Conservation (phyloP, 352 stramenopile genomes). For the Phytophthora sp. region DNA sequence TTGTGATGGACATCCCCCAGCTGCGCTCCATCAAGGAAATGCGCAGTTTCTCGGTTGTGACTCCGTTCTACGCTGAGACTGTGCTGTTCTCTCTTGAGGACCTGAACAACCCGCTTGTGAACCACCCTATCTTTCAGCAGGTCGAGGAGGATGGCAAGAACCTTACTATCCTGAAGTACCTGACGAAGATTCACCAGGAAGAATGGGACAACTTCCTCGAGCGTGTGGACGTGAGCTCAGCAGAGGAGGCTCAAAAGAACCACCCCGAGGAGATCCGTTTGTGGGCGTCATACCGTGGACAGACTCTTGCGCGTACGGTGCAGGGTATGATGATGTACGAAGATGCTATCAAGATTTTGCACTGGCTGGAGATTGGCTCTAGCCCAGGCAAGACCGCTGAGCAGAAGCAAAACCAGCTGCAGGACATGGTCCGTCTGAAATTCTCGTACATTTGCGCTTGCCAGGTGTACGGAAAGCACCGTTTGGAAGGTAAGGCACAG, state of each 20-base stretch:
- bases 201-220: constrained; percentile 90
- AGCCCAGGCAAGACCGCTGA: constrained; percentile 65
- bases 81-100: constrained; percentile 84
- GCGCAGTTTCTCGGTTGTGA: constrained; percentile 86
- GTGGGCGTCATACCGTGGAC: constrained; percentile 83
- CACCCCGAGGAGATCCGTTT: constrained; percentile 78
- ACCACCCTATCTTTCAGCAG: constrained; percentile 87
- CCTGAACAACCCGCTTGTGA: constrained; percentile 82
- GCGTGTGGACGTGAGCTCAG: constrained; percentile 74
- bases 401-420: constrained; percentile 79
- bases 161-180: constrained; percentile 85
- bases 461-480: constrained; percentile 86
- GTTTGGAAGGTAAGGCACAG: constrained; percentile 64
- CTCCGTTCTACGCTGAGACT: constrained; percentile 83
- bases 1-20: constrained; percentile 87
- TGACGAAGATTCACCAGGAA: constrained; percentile 85
- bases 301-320: constrained; percentile 80
- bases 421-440: constrained; percentile 88
- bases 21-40: constrained; percentile 84
- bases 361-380: constrained; percentile 86
- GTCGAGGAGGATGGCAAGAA: constrained; percentile 87
- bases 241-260: constrained; percentile 75
- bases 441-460: constrained; percentile 89
- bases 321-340: constrained; percentile 91
- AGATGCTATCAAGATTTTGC: constrained; percentile 86